Evolutionary conservation across 345 rosid species (phyloP).

Genomic region (Anacardium occidentale): DNA sequence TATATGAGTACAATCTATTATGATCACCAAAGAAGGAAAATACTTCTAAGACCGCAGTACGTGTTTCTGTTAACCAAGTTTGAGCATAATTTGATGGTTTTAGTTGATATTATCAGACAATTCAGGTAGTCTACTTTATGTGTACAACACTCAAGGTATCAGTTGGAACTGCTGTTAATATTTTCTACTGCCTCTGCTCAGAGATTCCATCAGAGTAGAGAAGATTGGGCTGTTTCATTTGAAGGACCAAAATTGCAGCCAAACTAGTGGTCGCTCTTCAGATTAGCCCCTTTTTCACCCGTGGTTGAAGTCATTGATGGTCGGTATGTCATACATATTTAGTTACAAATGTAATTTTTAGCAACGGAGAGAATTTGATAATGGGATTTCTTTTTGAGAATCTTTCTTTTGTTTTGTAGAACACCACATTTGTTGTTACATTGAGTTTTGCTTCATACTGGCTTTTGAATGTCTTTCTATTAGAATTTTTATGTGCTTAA

Average conservation of each 20-base stretch:
- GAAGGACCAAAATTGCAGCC: neutral
- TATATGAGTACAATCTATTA: neutral
- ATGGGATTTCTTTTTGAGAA: neutral
- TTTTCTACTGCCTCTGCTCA: neutral
- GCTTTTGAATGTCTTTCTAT: no score
- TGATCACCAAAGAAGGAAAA: neutral
- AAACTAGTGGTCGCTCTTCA: constrained; percentile 1
- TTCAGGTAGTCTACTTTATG: neutral
- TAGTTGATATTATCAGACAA: neutral
- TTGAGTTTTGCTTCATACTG: neutral
- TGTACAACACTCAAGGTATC: neutral
- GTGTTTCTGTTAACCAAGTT: neutral
- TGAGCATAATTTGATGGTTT: neutral
- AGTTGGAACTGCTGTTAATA: neutral
- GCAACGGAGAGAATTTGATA: neutral
- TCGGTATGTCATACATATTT: neutral
- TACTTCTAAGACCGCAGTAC: neutral
- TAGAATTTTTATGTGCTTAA: neutral
- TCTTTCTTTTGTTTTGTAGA: neutral
- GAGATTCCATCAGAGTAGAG: neutral
- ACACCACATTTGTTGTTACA: neutral
- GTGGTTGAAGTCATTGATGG: neutral
- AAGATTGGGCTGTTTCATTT: neutral
- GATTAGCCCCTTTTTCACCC: neutral
- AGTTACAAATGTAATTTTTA: neutral